A percentile compares a stretch with the other conserved stretches of the same genome.
phyloP scores from a whole-genome alignment of 1,284 basidiomycete species.

The Kalmanozyma brasiliensis region DNA sequence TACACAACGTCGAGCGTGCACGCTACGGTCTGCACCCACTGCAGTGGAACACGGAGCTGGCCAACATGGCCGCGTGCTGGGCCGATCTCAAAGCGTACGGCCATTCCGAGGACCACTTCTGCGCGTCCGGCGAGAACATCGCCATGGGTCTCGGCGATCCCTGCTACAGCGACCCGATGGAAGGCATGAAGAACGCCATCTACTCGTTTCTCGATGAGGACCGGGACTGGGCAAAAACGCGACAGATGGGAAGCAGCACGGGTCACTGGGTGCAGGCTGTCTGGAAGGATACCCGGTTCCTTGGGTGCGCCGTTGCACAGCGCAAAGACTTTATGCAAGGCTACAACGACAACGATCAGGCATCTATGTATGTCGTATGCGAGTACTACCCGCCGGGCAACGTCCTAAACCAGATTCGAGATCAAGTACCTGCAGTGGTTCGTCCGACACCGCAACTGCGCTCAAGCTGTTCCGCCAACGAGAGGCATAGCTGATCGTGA shows the following conservation, averaged over 20 bases:
- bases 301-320: constrained; percentile 37
- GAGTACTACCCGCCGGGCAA: constrained; percentile 48
- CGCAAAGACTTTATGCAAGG: constrained; percentile 28
- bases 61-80: constrained; percentile 53
- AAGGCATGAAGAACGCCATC: constrained; percentile 40
- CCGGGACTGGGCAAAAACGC: constrained; percentile 31
- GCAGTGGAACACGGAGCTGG: constrained; percentile 46
- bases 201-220: constrained; percentile 49
- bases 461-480: constrained; percentile 40
- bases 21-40: constrained; percentile 25
- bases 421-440: constrained; percentile 16
- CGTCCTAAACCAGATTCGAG: constrained; percentile 18
- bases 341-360: constrained; percentile 3
- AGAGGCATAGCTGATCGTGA: constrained; percentile 28
- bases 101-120: constrained; percentile 46
- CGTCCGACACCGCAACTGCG: constrained; percentile 24
- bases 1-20: constrained; percentile 38
- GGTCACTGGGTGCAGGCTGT: constrained; percentile 42
- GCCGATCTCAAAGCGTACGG: constrained; percentile 50
- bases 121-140: constrained; percentile 46
- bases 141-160: constrained; percentile 35
- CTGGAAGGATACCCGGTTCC: constrained; percentile 36
- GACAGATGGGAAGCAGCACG: constrained; percentile 7
- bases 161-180: constrained; percentile 36
- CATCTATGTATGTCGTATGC: constrained; percentile 41